Evolutionary conservation across 225 moss, liverwort and hornwort species (phyloP).

Genomic region (Sphagnum contortum): DNA sequence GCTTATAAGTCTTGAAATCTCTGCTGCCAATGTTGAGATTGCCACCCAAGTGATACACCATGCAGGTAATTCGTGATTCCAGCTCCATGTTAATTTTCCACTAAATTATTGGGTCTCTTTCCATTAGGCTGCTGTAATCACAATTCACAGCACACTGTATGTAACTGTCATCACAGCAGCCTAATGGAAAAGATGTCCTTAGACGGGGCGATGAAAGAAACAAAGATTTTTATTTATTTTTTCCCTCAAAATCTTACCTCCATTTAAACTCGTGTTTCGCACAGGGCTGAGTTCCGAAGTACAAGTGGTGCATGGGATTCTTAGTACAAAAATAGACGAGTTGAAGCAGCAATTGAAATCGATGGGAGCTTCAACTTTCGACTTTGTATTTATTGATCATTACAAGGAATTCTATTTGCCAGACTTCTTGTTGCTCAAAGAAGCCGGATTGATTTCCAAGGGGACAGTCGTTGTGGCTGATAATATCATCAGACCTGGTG

Average conservation of each 20-base stretch:
- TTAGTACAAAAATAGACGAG: constrained; percentile 20
- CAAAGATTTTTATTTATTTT: background rate
- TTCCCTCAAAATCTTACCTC: background rate
- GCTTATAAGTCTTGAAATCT: constrained; percentile 33
- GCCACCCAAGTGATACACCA: constrained; percentile 21
- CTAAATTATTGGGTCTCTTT: background rate
- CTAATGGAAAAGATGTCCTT: background rate
- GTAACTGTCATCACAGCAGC: background rate
- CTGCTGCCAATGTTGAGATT: constrained; percentile 19
- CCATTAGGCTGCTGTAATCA: no score
- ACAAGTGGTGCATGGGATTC: constrained; percentile 25
- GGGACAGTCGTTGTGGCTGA: constrained; percentile 50
- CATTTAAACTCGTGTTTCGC: background rate
- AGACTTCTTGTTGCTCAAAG: constrained; percentile 34
- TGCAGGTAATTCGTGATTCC: constrained; percentile 17
- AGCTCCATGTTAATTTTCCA: background rate
- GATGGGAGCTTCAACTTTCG: constrained; percentile 12
- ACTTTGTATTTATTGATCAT: constrained; percentile 52
- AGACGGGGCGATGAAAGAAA: background rate
- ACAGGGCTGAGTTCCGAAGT: constrained; percentile 36
- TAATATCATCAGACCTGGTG: constrained; percentile 44
- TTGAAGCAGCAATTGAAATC: constrained; percentile 17
- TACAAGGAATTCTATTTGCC: constrained; percentile 30
- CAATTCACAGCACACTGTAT: background rate
- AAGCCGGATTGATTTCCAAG: constrained; percentile 33